A percentile compares a stretch with the other conserved stretches of the same genome.
Evolutionary conservation across 2,329 filamentous ascomycete genomes (phyloP).

Genomic region (Ophiocordyceps polyrhachis-furcata): DNA sequence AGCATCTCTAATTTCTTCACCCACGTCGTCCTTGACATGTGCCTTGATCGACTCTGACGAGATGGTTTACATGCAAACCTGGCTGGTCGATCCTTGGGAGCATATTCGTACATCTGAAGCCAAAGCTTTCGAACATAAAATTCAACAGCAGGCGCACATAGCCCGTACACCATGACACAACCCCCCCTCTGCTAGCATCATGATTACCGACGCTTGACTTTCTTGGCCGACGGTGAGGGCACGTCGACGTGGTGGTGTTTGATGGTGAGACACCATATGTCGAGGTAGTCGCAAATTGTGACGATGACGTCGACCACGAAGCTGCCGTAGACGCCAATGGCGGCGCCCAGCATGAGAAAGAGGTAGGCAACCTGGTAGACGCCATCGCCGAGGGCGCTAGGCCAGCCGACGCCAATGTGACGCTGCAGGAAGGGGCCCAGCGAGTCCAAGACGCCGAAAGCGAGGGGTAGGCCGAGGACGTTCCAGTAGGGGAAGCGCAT

Average conservation of each 20-base stretch:
- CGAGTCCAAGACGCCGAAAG: constrained; percentile 63
- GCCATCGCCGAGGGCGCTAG: constrained; percentile 51
- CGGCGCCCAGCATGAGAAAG: constrained; percentile 71
- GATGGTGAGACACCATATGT: constrained; percentile 97
- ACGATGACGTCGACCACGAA: constrained; percentile 96
- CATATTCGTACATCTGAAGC: neutral
- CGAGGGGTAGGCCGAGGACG: constrained; percentile 60
- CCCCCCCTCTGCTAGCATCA: neutral
- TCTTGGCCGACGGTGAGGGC: neutral
- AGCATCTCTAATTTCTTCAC: too few species aligned
- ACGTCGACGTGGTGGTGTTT: constrained; percentile 52
- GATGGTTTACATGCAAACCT: neutral
- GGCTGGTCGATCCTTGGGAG: neutral
- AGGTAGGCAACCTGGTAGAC: constrained; percentile 86
- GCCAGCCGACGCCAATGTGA: constrained; percentile 49
- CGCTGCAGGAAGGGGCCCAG: constrained; percentile 49
- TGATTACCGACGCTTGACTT: neutral
- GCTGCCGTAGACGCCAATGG: constrained; percentile 83
- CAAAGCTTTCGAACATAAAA: too few species aligned
- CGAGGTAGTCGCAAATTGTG: constrained; percentile 92
- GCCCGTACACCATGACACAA: neutral
- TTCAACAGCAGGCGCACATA: too few species aligned
- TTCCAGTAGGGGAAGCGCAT: constrained; percentile 82
- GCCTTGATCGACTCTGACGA: neutral
- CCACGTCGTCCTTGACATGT: neutral